Evolutionary conservation across 805 yeast species (phyloP).

Genomic region (Nakazawaea ambrosiae): DNA sequence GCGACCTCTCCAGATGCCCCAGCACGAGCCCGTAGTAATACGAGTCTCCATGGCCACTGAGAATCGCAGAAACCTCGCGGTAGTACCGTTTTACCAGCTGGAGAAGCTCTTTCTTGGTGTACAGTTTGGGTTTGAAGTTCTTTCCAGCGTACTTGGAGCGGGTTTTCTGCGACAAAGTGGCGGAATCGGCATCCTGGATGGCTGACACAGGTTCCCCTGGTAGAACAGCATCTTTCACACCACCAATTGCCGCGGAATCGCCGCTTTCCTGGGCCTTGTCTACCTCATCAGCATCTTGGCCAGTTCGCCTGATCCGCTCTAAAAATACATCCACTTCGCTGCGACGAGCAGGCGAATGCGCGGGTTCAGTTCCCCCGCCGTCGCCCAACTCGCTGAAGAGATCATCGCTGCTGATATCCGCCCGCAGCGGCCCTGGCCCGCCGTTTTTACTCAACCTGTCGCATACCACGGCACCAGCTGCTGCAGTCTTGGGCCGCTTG

Average conservation of each 20-base stretch:
- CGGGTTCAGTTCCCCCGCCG: not conserved
- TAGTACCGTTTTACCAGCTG: conserved; percentile 17
- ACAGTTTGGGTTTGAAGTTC: conserved; percentile 13
- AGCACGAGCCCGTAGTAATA: conserved; percentile 22
- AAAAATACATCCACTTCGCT: not conserved
- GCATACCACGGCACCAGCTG: too few relatives aligned
- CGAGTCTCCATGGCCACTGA: conserved; percentile 26
- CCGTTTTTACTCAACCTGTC: too few relatives aligned
- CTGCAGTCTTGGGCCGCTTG: too few relatives aligned
- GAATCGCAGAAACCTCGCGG: conserved; percentile 22
- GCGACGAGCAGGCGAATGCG: not conserved
- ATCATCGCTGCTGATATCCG: too few relatives aligned
- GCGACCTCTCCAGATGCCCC: conserved; percentile 17
- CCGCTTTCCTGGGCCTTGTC: not conserved
- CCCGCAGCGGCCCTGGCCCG: too few relatives aligned
- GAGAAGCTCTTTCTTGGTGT: conserved; percentile 22
- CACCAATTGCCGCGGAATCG: not conserved
- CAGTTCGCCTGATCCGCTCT: not conserved
- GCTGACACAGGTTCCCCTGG: too few relatives aligned
- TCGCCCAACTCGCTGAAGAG: not conserved
- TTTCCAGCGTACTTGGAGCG: not conserved
- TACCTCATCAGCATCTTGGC: not conserved
- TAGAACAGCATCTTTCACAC: not conserved
- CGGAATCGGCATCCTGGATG: too few relatives aligned
- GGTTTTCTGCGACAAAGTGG: conserved; percentile 1